Evolutionary conservation across 345 rosid genomes (phyloP), one percentile per base, ranked within the genome.

Genomic region (Pugionium cornutum): DNA sequence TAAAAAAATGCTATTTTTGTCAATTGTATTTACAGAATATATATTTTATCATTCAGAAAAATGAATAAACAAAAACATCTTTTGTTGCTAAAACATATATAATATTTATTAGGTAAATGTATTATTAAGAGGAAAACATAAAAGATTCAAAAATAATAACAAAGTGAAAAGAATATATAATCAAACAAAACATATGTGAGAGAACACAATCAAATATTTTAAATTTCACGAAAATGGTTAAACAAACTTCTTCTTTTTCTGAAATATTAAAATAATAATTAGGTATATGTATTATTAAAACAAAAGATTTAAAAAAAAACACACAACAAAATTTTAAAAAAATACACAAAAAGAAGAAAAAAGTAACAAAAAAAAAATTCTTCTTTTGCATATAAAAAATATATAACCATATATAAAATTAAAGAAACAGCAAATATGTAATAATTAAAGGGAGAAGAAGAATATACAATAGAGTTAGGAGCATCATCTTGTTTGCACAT

Each of bases 401-500:
- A 58, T 28, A 58, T 34, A 60, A 69, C 18, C 33, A 60, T 29
- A 27, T 7, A 4, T 4, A 42, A 31, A 35, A 10, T 18, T 18
- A 18, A 3, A 28, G n/a, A 2, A 3, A 18, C 11, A 63, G 58
- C 41, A 56, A 48, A 49, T 4, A 59, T 28, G 42, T 25, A 50
- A 57, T 44, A 62, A 53, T 30, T 2, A 35, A 54, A 37, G 33
- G 39, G 49, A 63, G 44, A 51, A 29, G 57, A 54, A 58, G 40
- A 10, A 53, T 70, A 64, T 75, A 86, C 92, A 64, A 84, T 78
- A 35, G 92, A 82, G 60, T 79, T 78, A 35, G 92, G 92, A 7
- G 87, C 91, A 83, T 82, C 81, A 67, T 69, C 81, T 78, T 83
- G 84, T 36, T 83, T 83, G 81, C 87, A 83, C 87, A 83, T 83